Base-by-base conservation (phyloP, 345 rosid genomes). In the Murraya paniculata region DNA sequence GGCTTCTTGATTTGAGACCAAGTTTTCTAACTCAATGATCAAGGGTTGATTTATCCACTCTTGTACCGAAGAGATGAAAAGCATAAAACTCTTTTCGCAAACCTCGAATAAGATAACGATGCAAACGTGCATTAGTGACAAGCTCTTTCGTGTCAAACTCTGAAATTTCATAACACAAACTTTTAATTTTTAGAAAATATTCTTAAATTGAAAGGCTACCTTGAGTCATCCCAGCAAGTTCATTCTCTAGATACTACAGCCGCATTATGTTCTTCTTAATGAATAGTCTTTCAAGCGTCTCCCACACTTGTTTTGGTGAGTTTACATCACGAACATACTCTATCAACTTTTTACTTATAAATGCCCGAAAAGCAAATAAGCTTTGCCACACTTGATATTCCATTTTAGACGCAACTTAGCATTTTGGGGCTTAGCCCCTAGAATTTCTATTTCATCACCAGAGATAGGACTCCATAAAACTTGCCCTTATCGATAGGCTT, bases 121-220 rank as follows among this genome's bases (percentile, higher is more conserved):
- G 5, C 14, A 80, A 1, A 14, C 16, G 25, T 9, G 79, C 53
- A 50, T 71, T 68, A 28, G 30, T 76, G 9, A 70, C 6, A 22
- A 65, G 39, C 5, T 62, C 71, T 22, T 75, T 5, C 0, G 1
- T 0, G 36, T 80, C 71, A 4, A 76, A 4, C 6, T 80, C 38
- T 10, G 13, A 61, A 75, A 75, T 60, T 62, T 74, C 35, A 25
- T 3, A 64, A 61, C 50, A 69, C 25, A 74, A 33, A 6, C 2
- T 76, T 56, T 76, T 76, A 5, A 76, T 14, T 21, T 14, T 3
- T 6, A 65, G 16, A 14, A 76, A 65, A 59, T 74, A 80, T 50
- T 80, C 41, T 28, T 4, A 24, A 38, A 68, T 69, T 11, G 76
- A 68, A 74, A 80, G 71, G 62, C 56, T 62, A 30, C 22, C n/a